Evolutionary conservation across 2,329 filamentous ascomycete genomes (phyloP).

Genomic region (Xylariaceae sp.): DNA sequence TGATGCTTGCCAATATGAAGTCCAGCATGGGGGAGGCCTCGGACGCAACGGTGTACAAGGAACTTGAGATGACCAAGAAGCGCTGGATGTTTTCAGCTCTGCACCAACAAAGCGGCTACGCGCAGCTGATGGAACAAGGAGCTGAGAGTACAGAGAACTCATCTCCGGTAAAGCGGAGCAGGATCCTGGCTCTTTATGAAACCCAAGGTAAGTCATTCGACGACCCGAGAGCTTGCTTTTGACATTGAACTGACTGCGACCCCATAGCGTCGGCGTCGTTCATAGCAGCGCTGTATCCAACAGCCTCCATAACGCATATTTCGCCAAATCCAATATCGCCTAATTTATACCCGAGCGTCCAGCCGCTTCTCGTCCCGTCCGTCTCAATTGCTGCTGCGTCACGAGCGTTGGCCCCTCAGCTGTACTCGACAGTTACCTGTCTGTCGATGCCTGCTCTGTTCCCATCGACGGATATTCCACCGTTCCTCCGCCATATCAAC

Average conservation of each 20-base stretch:
- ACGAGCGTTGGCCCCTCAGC: conserved; percentile 34
- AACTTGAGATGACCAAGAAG: conserved; percentile 51
- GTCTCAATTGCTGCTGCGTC: conserved; percentile 29
- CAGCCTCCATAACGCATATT: conserved; percentile 41
- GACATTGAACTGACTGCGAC: conserved; percentile 25
- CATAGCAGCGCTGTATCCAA: conserved; percentile 39
- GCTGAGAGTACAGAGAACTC: conserved; percentile 12
- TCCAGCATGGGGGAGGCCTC: conserved; percentile 42
- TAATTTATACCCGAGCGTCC: conserved; percentile 34
- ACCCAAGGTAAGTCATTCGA: conserved; percentile 37
- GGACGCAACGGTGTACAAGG: conserved; percentile 44
- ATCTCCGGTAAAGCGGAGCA: conserved; percentile 23
- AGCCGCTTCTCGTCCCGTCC: conserved; percentile 27
- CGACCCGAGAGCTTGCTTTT: conserved; percentile 16
- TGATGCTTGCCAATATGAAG: conserved; percentile 50
- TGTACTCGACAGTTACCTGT: conserved; percentile 47
- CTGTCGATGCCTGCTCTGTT: conserved; percentile 53
- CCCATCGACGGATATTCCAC: conserved; percentile 50
- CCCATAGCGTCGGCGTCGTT: conserved; percentile 45
- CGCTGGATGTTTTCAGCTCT: conserved; percentile 58
- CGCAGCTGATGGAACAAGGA: conserved; percentile 16
- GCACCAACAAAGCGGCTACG: conserved; percentile 38
- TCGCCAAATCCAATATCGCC: conserved; percentile 39
- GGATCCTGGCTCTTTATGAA: conserved; percentile 47
- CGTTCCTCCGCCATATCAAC: conserved; percentile 51